These are phyloP conservation scores for Cercospora canescens DNA, from an alignment of 2,329 filamentous ascomycete species.

Conservation along the genomic window DNA sequence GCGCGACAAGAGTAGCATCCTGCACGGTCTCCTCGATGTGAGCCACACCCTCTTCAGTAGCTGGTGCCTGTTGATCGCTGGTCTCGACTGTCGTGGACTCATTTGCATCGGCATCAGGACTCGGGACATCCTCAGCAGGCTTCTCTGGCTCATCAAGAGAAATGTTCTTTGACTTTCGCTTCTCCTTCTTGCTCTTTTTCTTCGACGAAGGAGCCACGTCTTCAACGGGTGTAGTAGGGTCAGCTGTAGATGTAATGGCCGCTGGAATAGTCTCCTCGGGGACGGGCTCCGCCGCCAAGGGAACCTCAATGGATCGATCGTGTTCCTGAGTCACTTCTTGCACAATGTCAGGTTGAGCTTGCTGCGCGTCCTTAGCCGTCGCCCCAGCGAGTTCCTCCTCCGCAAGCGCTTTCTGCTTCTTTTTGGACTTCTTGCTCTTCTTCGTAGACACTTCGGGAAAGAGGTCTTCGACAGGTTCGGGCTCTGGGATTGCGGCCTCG, in stretches of 20 bases:
- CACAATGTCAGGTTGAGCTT: not conserved
- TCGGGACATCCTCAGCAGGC: not conserved
- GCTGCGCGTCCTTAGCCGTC: not conserved
- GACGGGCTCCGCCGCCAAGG: not conserved
- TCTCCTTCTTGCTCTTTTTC: constrained; percentile 27
- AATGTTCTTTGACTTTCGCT: constrained; percentile 5
- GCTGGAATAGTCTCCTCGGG: not conserved
- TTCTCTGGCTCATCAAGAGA: not conserved
- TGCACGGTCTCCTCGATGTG: not conserved
- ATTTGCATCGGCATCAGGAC: not conserved
- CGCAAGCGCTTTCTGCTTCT: constrained; percentile 18
- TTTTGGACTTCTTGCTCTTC: constrained; percentile 29
- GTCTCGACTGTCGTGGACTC: not conserved
- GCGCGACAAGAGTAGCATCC: not conserved
- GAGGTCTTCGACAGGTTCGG: constrained; percentile 14
- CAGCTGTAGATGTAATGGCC: not conserved
- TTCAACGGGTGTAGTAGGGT: not conserved
- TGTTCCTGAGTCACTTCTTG: not conserved
- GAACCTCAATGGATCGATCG: not conserved
- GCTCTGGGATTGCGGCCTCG: not conserved
- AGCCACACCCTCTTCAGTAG: not conserved
- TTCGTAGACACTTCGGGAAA: constrained; percentile 23
- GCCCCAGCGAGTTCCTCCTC: constrained; percentile 1
- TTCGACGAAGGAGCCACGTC: constrained; percentile 7
- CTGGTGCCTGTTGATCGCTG: not conserved